phyloP scores from a whole-genome alignment of 768 basidiomycete genomes.

The Daedaleopsis nitida region DNA sequence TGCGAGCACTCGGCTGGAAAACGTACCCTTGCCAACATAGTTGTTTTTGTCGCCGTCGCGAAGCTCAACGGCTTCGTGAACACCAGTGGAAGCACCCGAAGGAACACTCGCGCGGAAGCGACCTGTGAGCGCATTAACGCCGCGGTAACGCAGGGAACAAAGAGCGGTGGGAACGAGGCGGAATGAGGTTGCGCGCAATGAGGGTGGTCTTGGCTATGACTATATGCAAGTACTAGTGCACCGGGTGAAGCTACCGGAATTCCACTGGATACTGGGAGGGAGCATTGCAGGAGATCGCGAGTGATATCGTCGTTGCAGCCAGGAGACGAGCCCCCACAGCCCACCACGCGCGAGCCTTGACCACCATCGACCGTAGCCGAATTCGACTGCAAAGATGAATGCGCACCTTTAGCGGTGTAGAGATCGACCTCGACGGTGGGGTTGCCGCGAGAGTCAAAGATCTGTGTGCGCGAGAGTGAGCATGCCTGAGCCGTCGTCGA shows the following conservation, averaged over 20 bases:
- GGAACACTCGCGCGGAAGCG: slow-evolving; percentile 94
- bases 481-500: neutral
- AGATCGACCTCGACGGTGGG: slow-evolving; percentile 96
- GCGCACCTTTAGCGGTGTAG: slow-evolving; percentile 80
- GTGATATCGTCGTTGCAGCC: no score
- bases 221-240: no score
- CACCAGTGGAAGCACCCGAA: slow-evolving; percentile 97
- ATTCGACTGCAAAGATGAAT: slow-evolving; percentile 8
- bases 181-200: neutral
- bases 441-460: slow-evolving; percentile 99
- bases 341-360: neutral
- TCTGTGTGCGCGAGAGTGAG: slow-evolving; percentile 83
- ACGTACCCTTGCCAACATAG: slow-evolving; percentile 93
- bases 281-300: no score
- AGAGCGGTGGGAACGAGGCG: neutral
- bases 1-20: neutral
- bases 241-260: neutral
- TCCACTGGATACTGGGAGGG: no score
- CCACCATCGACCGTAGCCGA: neutral
- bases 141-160: neutral
- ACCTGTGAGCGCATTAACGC: slow-evolving; percentile 49
- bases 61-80: slow-evolving; percentile 98
- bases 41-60: slow-evolving; percentile 92
- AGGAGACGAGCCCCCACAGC: no score
- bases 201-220: no score